Base-by-base conservation (phyloP, 140 eudicot genomes). In the Flaveria floridana region DNA sequence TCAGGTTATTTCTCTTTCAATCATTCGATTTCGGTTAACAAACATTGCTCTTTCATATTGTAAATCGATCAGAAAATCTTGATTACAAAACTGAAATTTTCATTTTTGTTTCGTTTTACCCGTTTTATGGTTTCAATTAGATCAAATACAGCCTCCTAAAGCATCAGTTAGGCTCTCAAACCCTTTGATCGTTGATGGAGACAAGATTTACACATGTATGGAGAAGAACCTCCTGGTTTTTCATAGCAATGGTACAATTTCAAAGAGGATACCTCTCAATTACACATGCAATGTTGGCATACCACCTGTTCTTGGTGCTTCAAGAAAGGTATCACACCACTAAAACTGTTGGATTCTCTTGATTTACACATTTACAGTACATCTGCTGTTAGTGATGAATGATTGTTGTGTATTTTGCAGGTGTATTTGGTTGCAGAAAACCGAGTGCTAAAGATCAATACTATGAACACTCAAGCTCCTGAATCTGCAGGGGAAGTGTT, bases 341-440 rank as follows among this genome's bases (percentile, higher is more conserved):
- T 20, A 53, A 26, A 48, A 39, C 46, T 57, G 51, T 48, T 53
- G 6, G 48, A 55, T 19, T 61, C 15, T 52, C 19, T 8, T 73
- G 12, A 37, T 46, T 51, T 37, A 65, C 41, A 34, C 41, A 34
- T 34, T 1, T 34, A 34, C 41, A 34, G 41, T 34, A 34, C 41
- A 34, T 34, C 41, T 34, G 8, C 9, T 70, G 46, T 42, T 13
- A 71, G 0, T 79, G 23, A 51, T 72, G 13, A 21, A 53, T 37
- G 8, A 25, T 2, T 41, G 34, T 18, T 63, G 37, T 68, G 75
- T 74, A 18, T 75, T 34, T 70, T 61, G 85, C 85, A 92, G 98
- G 74, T 92, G 53, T 92, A 87, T 79, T 59, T 95, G 76, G 90
- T 91, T 74, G 97, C 97, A 26, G 97, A 83, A 58, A 87, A 89